phyloP scores from a whole-genome alignment of 2,329 filamentous ascomycete species.

The Thelonectria discophora region DNA sequence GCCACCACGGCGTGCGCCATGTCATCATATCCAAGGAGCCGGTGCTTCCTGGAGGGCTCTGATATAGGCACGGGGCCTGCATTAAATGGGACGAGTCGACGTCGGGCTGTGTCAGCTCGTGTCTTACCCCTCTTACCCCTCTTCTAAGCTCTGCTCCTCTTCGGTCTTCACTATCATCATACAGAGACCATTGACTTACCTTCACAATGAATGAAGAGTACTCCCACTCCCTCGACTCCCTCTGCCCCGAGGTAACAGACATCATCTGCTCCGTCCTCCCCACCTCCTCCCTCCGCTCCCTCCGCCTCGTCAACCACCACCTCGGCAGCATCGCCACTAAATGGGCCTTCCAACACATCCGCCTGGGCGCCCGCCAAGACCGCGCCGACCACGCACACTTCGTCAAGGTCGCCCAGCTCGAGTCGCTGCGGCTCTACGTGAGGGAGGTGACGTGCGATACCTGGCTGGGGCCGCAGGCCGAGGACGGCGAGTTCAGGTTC shows the following conservation, averaged over 20 bases:
- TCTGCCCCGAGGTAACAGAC: slow-evolving; percentile 13
- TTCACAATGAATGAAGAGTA: not conserved
- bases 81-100: not conserved
- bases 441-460: slow-evolving; percentile 26
- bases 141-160: not conserved
- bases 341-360: slow-evolving; percentile 19
- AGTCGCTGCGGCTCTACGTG: slow-evolving; percentile 11
- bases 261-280: slow-evolving; percentile 6
- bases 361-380: slow-evolving; percentile 13
- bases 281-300: slow-evolving; percentile 8
- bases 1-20: slow-evolving; percentile 17
- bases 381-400: slow-evolving; percentile 10
- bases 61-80: not conserved
- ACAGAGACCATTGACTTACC: not conserved
- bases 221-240: not conserved
- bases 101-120: not conserved
- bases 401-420: slow-evolving; percentile 10
- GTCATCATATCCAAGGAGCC: slow-evolving; percentile 9
- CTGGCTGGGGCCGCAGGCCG: slow-evolving; percentile 4
- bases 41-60: not conserved
- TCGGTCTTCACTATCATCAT: not conserved
- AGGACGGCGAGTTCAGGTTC: not conserved
- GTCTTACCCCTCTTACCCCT: not conserved
- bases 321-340: slow-evolving; percentile 12
- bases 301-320: slow-evolving; percentile 24